Evolutionary conservation across 2,329 filamentous ascomycete genomes (phyloP).

Genomic region (Ophiosphaerella korrae): DNA sequence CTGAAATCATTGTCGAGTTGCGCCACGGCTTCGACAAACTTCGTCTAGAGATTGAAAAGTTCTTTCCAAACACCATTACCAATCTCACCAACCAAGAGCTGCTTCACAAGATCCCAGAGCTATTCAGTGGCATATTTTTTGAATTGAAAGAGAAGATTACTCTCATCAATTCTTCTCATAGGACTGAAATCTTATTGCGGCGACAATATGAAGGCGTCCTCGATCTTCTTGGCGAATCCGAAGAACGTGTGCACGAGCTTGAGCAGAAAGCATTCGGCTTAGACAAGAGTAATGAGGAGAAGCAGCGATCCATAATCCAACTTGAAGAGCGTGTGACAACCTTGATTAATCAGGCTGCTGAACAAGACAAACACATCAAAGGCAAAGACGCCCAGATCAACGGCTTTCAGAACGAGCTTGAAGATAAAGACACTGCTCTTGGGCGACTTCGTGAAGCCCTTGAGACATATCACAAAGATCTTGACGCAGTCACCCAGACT

Average conservation of each 20-base stretch:
- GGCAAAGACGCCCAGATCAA: conserved; percentile 36
- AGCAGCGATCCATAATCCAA: conserved; percentile 45
- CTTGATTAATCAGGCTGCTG: conserved; percentile 34
- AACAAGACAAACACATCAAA: conserved; percentile 43
- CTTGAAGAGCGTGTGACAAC: conserved; percentile 40
- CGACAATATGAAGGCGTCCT: conserved; percentile 38
- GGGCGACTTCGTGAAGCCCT: conserved; percentile 47
- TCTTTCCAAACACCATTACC: conserved; percentile 47
- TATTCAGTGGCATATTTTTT: conserved; percentile 47
- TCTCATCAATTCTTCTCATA: conserved; percentile 36
- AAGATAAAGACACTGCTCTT: conserved; percentile 43
- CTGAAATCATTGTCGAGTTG: conserved; percentile 47
- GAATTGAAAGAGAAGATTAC: conserved; percentile 40
- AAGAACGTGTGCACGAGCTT: conserved; percentile 44
- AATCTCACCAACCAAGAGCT: conserved; percentile 48
- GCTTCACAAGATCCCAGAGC: conserved; percentile 41
- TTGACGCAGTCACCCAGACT: conserved; percentile 44
- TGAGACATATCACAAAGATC: conserved; percentile 47
- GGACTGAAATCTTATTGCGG: conserved; percentile 46
- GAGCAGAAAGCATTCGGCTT: conserved; percentile 45
- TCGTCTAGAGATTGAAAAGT: conserved; percentile 47
- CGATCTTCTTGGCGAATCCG: conserved; percentile 35
- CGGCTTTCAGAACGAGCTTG: conserved; percentile 33
- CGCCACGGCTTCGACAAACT: conserved; percentile 49
- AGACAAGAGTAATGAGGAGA: conserved; percentile 45